phyloP scores from a whole-genome alignment of 2,329 filamentous ascomycete species.

The Colletotrichum limetticola region DNA sequence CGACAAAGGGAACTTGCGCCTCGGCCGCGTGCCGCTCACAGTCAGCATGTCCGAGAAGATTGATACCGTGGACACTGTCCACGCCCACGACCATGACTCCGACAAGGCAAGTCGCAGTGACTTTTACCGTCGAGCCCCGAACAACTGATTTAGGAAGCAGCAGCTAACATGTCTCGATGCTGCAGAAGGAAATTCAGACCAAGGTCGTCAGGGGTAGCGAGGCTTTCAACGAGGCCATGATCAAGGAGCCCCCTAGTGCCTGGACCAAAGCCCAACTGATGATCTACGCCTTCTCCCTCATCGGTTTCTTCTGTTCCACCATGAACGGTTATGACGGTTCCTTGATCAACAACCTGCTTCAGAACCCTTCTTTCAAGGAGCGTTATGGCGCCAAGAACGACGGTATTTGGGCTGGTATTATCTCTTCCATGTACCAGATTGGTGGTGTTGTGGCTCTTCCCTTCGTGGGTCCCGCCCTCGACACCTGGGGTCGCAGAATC shows the following conservation, averaged over 20 bases:
- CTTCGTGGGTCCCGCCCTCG: constrained; percentile 57
- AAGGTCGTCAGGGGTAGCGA: constrained; percentile 62
- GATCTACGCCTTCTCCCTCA: constrained; percentile 56
- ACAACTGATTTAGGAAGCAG: not conserved
- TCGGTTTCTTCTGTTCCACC: constrained; percentile 61
- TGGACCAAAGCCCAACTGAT: constrained; percentile 52
- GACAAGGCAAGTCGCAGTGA: constrained; percentile 27
- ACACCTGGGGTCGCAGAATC: constrained; percentile 57
- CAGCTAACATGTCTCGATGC: not conserved
- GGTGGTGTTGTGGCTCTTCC: constrained; percentile 59
- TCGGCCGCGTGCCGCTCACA: constrained; percentile 16
- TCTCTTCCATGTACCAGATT: constrained; percentile 64
- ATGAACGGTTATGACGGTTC: constrained; percentile 65
- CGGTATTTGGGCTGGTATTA: constrained; percentile 59
- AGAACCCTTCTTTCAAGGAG: constrained; percentile 52
- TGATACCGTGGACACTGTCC: constrained; percentile 32
- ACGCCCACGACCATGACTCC: constrained; percentile 28
- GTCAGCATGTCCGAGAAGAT: constrained; percentile 32
- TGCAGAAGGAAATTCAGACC: constrained; percentile 42
- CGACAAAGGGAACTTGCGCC: not conserved
- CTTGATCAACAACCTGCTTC: constrained; percentile 59
- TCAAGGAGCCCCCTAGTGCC: constrained; percentile 60
- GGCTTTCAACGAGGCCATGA: constrained; percentile 64
- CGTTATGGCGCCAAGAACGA: constrained; percentile 53
- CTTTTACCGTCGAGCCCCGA: accelerated